phyloP scores from a whole-genome alignment of 768 basidiomycete genomes.

The Lactifluus pinguis region DNA sequence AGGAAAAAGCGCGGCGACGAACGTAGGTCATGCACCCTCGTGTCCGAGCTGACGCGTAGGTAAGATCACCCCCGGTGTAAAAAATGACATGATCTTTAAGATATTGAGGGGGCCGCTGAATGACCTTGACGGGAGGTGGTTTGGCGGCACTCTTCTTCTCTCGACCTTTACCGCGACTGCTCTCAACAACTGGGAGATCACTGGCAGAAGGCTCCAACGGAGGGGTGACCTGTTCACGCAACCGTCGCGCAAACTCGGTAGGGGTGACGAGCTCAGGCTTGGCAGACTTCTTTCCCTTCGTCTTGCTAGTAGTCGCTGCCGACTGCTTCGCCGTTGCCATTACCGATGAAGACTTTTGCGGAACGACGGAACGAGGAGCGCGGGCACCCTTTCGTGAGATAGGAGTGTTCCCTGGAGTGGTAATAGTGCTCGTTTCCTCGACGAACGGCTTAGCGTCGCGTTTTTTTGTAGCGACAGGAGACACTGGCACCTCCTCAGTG shows the following conservation, averaged over 20 bases:
- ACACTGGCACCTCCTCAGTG: neutral
- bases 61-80: slow-evolving; percentile 17
- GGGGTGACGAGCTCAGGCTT: slow-evolving; percentile 15
- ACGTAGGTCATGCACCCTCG: slow-evolving; percentile 16
- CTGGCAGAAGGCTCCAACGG: neutral
- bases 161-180: neutral
- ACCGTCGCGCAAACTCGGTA: slow-evolving; percentile 9
- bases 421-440: slow-evolving; percentile 11
- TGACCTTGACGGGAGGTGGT: neutral
- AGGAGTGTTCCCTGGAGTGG: neutral
- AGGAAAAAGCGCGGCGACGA: neutral
- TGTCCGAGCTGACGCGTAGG: slow-evolving; percentile 15
- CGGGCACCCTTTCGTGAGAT: neutral
- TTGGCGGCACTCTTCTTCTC: neutral
- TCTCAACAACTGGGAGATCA: too few relatives aligned
- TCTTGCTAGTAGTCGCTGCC: neutral
- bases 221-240: neutral
- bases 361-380: neutral
- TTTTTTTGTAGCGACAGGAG: neutral
- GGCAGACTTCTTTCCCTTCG: neutral
- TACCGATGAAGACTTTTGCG: neutral
- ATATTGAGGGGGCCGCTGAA: neutral
- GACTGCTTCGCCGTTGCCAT: neutral
- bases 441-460: neutral
- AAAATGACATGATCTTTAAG: slow-evolving; percentile 12